Evolutionary conservation across 306 rosid species (phyloP).

Genomic region (Senna tora): DNA sequence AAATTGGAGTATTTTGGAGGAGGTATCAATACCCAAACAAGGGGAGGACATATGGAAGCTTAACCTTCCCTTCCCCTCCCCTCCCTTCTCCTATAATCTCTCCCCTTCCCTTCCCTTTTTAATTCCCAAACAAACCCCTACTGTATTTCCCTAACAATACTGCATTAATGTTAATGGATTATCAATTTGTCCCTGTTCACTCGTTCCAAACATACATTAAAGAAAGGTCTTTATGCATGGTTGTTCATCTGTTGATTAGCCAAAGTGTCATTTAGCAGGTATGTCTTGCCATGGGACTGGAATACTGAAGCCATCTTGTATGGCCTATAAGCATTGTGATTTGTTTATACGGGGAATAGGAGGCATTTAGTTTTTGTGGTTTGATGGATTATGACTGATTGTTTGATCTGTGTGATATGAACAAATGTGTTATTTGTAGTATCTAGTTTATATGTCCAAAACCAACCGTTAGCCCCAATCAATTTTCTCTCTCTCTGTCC

Average conservation of each 20-base stretch:
- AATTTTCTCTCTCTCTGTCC: neutral
- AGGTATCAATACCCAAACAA: too few species aligned
- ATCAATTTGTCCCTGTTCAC: neutral
- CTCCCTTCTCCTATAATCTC: too few species aligned
- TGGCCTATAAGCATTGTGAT: neutral
- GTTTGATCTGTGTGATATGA: neutral
- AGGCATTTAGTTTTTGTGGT: neutral
- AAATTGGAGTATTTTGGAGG: too few species aligned
- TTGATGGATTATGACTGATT: neutral
- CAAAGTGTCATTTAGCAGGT: neutral
- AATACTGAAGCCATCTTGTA: neutral
- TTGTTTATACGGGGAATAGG: neutral
- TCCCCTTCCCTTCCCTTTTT: too few species aligned
- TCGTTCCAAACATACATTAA: neutral
- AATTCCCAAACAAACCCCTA: too few species aligned
- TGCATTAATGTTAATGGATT: neutral
- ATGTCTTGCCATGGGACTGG: neutral
- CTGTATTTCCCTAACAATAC: neutral
- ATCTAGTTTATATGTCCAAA: neutral
- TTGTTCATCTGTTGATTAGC: constrained; percentile 4
- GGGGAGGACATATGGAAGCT: too few species aligned
- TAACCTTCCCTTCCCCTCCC: too few species aligned
- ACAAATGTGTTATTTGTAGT: neutral
- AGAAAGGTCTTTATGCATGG: constrained; percentile 7
- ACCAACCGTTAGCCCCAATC: neutral